Evolutionary conservation across 2,329 filamentous ascomycete genomes (phyloP).

Genomic region (Penicillium sp.): DNA sequence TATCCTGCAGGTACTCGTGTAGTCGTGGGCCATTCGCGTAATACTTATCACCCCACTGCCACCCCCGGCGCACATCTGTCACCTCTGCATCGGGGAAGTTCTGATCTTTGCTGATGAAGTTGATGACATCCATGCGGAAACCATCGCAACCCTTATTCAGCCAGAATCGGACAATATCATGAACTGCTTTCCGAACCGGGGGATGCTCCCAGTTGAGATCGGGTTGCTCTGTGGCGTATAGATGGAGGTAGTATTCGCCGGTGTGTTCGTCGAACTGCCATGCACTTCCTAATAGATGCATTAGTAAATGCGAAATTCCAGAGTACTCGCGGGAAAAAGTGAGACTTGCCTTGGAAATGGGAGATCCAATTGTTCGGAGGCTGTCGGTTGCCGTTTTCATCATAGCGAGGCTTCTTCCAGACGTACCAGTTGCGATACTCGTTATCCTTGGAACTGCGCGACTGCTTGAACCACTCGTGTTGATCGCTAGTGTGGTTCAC

Average conservation of each 20-base stretch:
- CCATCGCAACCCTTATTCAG: conserved; percentile 72
- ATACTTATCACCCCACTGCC: conserved; percentile 44
- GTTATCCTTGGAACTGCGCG: conserved; percentile 62
- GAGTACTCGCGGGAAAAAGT: background rate
- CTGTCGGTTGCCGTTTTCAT: conserved; percentile 62
- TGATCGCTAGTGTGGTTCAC: conserved; percentile 77
- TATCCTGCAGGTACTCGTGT: conserved; percentile 61
- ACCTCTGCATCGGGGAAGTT: conserved; percentile 54
- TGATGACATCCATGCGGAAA: conserved; percentile 76
- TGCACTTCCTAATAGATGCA: conserved; percentile 43
- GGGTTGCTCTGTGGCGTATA: conserved; percentile 76
- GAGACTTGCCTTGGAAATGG: conserved; percentile 40
- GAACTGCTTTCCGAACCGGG: conserved; percentile 69
- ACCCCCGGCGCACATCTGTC: conserved; percentile 28
- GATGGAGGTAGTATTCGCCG: conserved; percentile 74
- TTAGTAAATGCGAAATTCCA: background rate
- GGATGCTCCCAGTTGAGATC: conserved; percentile 85
- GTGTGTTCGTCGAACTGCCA: conserved; percentile 71
- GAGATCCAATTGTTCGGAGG: conserved; percentile 77
- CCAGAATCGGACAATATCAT: conserved; percentile 79
- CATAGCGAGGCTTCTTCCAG: conserved; percentile 57
- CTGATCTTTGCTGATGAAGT: conserved; percentile 69
- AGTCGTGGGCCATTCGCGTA: conserved; percentile 63
- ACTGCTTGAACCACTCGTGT: conserved; percentile 73
- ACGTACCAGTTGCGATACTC: conserved; percentile 74